Base-by-base conservation (phyloP, 1,284 basidiomycete species). In the Somion occarium region DNA sequence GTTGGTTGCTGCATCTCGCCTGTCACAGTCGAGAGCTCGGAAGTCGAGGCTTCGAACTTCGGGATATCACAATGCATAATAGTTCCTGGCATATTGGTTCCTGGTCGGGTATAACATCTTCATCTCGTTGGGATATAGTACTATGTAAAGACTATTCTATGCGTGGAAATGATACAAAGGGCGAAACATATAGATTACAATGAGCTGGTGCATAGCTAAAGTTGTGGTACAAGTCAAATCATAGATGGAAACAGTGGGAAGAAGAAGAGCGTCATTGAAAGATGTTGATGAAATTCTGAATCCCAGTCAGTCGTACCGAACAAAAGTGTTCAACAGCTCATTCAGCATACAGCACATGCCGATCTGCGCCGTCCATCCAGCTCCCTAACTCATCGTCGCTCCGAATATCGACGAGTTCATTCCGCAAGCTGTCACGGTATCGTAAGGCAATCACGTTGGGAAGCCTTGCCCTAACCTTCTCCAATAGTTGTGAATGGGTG, bases 301-400 rank as follows among this genome's bases (percentile, higher is more conserved):
- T 7, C 15, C 30, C 30, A 34, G 30, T 15, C 30, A 34, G 30
- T 15, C 15, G 30, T 7, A 34, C 7, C 7, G 15, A 34, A 34
- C 7, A 34, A 34, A 34, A 34, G 30, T 7, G 15, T 34, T 15
- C 30, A 34, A 7, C 7, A 7, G 30, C 30, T 73, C 59, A 86
- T 59, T 85, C 84, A 49, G 93, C 93, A 64, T 90, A 97, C 56
- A 98, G 73, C 44, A 95, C 83, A 67, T 96, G 82, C 69, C 93
- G 93, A 61, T 93, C 91, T 48, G 92, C 88, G 44, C 73, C 77
- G 56, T 85, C 83, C 66, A 98, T 76, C 94, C 94, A 98, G 20
- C 76, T 74, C 52, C 79, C 77, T 56, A 98, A 69, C 44, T 87
- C 84, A 5, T 73, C 73, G 65, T 97, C 92, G 54, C 79, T 77